Percentiles rank a stretch among this genome's conserved stretches.
Conservation (phyloP, 83 land plant species). For the Isoetes engelmannii region DNA sequence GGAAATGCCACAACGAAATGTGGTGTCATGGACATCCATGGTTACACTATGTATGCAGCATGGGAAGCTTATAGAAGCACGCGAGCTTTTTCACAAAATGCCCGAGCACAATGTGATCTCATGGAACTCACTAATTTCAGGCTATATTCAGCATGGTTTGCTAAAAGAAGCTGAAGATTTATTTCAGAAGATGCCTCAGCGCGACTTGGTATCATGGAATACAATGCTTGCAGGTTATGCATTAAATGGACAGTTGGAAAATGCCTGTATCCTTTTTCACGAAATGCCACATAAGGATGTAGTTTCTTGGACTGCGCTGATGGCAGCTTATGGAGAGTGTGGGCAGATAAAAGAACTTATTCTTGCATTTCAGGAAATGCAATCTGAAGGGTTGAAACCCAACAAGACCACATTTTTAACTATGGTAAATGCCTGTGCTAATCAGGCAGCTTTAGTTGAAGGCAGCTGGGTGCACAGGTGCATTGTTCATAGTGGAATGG, state of each 20-base stretch:
- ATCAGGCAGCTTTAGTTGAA: neutral
- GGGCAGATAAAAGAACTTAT: too few relatives aligned
- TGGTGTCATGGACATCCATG: neutral
- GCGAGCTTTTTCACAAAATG: conserved; percentile 2
- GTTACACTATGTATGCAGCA: neutral
- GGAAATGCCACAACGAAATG: neutral
- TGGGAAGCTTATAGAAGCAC: neutral
- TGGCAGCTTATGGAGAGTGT: too few relatives aligned
- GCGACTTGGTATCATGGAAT: conserved; percentile 12
- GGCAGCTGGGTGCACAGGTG: neutral
- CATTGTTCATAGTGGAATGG: neutral
- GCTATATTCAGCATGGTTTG: neutral
- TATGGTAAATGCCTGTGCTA: neutral
- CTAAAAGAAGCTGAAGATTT: neutral
- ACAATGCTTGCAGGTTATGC: conserved; percentile 7
- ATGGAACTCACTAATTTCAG: neutral
- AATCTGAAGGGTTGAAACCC: neutral
- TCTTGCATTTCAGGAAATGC: neutral
- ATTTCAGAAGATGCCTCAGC: conserved; percentile 7
- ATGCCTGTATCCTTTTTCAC: neutral
- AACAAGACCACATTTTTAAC: neutral
- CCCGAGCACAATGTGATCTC: conserved; percentile 4
- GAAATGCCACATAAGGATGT: neutral
- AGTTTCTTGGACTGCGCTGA: too few relatives aligned
- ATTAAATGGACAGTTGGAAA: neutral